Evolutionary conservation across 306 rosid genomes (phyloP), one percentile per base, ranked within the genome.

Genomic region (Prunus armeniaca): DNA sequence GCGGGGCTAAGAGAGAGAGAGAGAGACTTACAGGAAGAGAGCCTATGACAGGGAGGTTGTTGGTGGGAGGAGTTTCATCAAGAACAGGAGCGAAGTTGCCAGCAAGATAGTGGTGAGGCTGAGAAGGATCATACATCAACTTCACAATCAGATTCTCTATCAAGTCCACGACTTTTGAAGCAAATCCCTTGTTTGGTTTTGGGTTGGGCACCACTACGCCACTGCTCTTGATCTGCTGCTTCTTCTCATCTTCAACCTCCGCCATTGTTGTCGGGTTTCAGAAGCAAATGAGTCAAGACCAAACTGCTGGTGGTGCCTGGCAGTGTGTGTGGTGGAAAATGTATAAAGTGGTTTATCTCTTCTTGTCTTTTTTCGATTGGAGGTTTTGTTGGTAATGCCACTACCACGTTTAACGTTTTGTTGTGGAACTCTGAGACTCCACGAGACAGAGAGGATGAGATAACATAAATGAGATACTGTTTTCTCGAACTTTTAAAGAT

Each of bases 61-160:
- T 83, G n/a, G 84, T 79, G 13, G 97, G 97, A 78, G 97, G 93
- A 14, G 97, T 95, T 67, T 95, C 98, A n/a, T 85, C 80, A 10
- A n/a, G 49, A 13, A 89, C 87, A 25, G 99, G 97, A 78, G 93
- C 88, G 25, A 89, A 92, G 82, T 95, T 95, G 22, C 93, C 93
- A 45, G 88, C 17, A 71, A 95, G 97, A 85, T 90, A 89, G 62
- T 83, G 96, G 52, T 78, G 96, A 30, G 97, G 92, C 56, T 62
- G 82, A 18, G 97, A 84, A 75, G 89, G 43, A 47, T 87, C 93
- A 75, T 88, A 81, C 84, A 89, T 80, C 5, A 83, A 71, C 96
- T 87, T 92, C 14, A 95, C 97, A 1, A 89, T 51, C 32, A 95
- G 49, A 77, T 87, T 92, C 87, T 95, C 99, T 9, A 95, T 55